Evolutionary conservation across 163 green algal species (phyloP), one percentile per base, ranked within the genome.

Genomic region (Chlorella variabilis): DNA sequence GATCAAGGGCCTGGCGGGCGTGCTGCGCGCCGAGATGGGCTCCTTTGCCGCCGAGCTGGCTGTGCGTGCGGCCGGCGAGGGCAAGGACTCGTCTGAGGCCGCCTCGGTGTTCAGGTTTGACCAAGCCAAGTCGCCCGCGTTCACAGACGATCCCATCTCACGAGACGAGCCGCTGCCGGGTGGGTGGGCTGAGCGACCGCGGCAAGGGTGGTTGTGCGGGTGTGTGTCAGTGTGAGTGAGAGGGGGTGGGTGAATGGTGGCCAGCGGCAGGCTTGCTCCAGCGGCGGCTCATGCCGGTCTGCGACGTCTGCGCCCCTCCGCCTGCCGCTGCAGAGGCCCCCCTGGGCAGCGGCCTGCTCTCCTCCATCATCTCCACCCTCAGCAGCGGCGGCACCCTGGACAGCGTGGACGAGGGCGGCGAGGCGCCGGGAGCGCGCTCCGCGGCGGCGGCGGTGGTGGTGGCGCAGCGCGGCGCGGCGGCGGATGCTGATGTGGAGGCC

Each of bases 351-450:
- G 59, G 75, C 75, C 58, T 81, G n/a, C 75, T 81, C 20, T 59
- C 59, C 75, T 61, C 39, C 58, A 31, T 81, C 75, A 71, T 81
- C 41, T 81, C 75, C 75, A 73, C 58, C 20, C 39, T 81, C 51
- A 78, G 34, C 71, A 58, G 34, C n/a, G 38, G 29, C 39, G 41
- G 59, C 29, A 65, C 31, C 3, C 20, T 56, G 3, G 41, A 33
- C 45, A 31, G 48, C 48, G 58, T 29, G 41, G 70, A 66, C 27
- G 70, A 25, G 25, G 31, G 25, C 11, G 41, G 67, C 41, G 39
- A 25, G 8, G 67, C 4, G 9, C 6, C 18, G n/a, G 29, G 68
- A 25, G 13, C 1, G 4, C 41, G 41, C 41, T 20, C 20, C 15
- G 33, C 20, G 5, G 65, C 65, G 20, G n/a, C 18, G 31, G 70